phyloP scores from a whole-genome alignment of 2,329 filamentous ascomycete genomes.

The Cryphonectria japonica region DNA sequence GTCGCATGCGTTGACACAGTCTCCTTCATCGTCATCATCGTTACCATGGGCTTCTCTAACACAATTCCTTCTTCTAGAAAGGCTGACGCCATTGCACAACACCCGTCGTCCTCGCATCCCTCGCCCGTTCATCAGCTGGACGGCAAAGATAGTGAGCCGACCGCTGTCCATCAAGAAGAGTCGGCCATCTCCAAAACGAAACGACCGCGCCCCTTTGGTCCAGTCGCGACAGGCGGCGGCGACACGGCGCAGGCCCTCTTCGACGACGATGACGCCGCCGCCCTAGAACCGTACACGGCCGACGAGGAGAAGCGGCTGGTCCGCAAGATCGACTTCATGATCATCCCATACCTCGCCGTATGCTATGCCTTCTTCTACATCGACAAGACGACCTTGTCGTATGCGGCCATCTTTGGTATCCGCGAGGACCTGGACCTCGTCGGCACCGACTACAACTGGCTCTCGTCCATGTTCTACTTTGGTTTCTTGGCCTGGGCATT shows the following conservation, averaged over 20 bases:
- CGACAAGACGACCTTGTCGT: constrained; percentile 59
- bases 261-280: constrained; percentile 8
- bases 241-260: constrained; percentile 24
- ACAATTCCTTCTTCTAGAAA: background rate
- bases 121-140: background rate
- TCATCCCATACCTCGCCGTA: constrained; percentile 26
- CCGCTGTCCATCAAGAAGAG: constrained; percentile 20
- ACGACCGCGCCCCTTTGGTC: constrained; percentile 3
- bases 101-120: background rate
- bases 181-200: background rate
- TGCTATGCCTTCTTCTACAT: constrained; percentile 33
- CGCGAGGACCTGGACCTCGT: constrained; percentile 59
- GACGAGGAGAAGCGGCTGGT: constrained; percentile 25
- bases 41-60: background rate
- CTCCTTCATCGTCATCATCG: no score
- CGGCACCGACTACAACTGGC: constrained; percentile 62
- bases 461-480: constrained; percentile 58
- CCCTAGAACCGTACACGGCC: constrained; percentile 17
- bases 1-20: background rate
- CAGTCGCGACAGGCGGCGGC: constrained; percentile 4
- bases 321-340: constrained; percentile 28
- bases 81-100: background rate
- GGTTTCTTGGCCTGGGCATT: constrained; percentile 43
- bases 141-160: constrained; percentile 9
- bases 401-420: constrained; percentile 69